Evolutionary conservation across 176 grass and related monocot species (phyloP).

Genomic region (Aegilops tauschii): DNA sequence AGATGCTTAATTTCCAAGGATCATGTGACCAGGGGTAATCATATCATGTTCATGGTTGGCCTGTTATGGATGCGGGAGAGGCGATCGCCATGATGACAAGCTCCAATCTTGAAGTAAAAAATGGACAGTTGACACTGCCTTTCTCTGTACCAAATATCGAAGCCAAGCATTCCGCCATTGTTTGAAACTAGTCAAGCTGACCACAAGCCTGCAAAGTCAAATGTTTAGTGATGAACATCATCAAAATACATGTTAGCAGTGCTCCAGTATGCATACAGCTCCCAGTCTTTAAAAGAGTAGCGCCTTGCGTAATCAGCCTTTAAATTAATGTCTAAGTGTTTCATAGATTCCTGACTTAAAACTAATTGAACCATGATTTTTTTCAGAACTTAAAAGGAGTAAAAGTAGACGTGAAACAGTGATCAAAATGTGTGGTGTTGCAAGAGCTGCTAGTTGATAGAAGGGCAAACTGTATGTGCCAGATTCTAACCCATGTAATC

Average conservation of each 20-base stretch:
- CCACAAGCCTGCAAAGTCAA: conserved; percentile 24
- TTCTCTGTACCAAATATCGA: conserved; percentile 52
- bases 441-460: neutral
- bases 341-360: neutral
- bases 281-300: neutral
- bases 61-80: conserved; percentile 39
- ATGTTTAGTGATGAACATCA: conserved; percentile 8
- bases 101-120: conserved; percentile 56
- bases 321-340: neutral
- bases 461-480: neutral
- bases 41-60: conserved; percentile 46
- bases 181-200: conserved; percentile 1
- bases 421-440: conserved; percentile 1
- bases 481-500: neutral
- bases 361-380: neutral
- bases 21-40: conserved; percentile 35
- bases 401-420: neutral
- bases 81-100: conserved; percentile 39
- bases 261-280: neutral
- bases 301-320: neutral
- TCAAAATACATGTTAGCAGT: neutral
- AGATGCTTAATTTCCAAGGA: too few relatives aligned
- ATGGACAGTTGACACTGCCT: conserved; percentile 44
- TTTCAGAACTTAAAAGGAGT: neutral
- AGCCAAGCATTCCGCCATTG: conserved; percentile 44